Base-by-base conservation (phyloP, 805 yeast species). In the Saturnispora serradocipensis region DNA sequence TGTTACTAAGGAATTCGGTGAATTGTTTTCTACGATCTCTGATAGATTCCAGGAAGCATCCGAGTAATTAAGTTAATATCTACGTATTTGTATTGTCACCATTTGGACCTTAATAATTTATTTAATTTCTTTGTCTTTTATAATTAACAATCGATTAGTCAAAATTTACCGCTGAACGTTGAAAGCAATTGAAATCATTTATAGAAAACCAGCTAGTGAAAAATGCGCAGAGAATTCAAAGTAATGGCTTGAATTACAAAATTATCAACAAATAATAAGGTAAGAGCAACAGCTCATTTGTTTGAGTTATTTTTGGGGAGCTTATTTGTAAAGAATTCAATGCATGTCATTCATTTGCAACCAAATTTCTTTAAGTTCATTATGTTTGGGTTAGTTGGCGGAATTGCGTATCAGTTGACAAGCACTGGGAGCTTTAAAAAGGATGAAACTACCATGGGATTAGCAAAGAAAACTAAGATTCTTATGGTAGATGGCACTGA, bases 41-140 rank as follows among this genome's bases (percentile, higher is more conserved):
- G 98, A 93, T 68, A 82, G 87, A 71, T 93, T 93, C 72, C 91
- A 96, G 56, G 97, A 91, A 70, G 95, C 96, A 34, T 80, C 95
- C 53, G 98, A 91, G 73, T 91, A 80, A 67, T 15, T n/a, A 6
- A 24, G 22, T 22, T 40, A 11, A 10, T 16, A 32, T 39, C 18
- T 18, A 27, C 49, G 15, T 7, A 25, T 25, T 18, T 38, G 30
- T 22, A 30, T 30, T 13, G 34, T 30, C 34, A 30, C 30, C 11
- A 6, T n/a, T 40, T 22, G 22, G 44, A 11, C 18, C 30, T 13
- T 24, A 10, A 24, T 40, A 24, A 15, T 24, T 36, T 25, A 46
- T 36, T 46, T 46, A 27, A 18, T 39, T 38, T 27, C 27, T 38
- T 22, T 46, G 38, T 27, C 24, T 46, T 16, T 35, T 36, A 10